phyloP scores from a whole-genome alignment of 1,284 basidiomycete genomes.

The Ustilago shanxiensis region DNA sequence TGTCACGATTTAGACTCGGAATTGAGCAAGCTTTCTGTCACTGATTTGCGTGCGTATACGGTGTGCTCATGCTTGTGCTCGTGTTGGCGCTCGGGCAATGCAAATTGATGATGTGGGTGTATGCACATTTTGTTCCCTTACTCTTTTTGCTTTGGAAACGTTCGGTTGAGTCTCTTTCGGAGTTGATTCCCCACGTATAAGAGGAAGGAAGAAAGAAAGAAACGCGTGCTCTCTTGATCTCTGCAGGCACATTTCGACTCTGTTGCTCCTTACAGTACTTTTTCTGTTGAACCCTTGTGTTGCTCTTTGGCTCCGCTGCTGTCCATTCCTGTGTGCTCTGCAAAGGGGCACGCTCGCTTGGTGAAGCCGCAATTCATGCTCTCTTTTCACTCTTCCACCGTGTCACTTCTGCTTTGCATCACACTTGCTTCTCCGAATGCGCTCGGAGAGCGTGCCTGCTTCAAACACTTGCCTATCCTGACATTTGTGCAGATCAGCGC shows the following conservation, averaged over 20 bases:
- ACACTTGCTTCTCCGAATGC: conserved; percentile 13
- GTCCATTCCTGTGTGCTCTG: conserved; percentile 7
- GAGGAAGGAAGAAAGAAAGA: background rate
- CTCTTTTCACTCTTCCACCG: background rate
- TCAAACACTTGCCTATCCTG: conserved; percentile 4
- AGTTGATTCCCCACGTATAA: background rate
- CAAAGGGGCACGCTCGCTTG: background rate
- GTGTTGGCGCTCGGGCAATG: conserved; percentile 3
- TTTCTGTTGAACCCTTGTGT: background rate
- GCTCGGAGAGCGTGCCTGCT: conserved; percentile 18
- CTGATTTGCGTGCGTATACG: background rate
- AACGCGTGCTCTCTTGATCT: background rate
- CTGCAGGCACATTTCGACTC: background rate
- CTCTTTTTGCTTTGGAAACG: background rate
- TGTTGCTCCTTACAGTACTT: background rate
- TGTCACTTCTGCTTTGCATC: background rate
- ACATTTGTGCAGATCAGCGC: conserved; percentile 1
- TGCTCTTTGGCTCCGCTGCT: background rate
- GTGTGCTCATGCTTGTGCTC: too few species aligned
- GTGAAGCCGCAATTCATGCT: conserved; percentile 6
- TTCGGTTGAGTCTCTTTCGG: background rate
- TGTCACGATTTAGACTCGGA: background rate
- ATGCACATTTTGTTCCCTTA: conserved; percentile 1
- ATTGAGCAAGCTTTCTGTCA: background rate
- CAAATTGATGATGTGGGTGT: background rate